Evolutionary conservation across 208 protist genomes (phyloP).

Genomic region (Crithidia brevicula): DNA sequence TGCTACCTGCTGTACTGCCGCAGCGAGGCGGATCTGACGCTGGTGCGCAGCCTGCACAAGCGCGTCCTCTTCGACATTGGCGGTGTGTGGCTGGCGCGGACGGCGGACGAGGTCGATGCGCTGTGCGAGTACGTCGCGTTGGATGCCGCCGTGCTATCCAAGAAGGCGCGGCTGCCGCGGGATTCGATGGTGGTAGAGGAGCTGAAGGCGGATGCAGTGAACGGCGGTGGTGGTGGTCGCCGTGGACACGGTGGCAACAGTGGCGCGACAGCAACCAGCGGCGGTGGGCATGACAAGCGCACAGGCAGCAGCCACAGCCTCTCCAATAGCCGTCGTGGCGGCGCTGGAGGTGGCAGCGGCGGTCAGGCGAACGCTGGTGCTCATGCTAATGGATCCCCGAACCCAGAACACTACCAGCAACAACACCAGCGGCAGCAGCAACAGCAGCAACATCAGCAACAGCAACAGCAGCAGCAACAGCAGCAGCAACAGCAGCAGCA

Average conservation of each 20-base stretch:
- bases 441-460: slow-evolving; percentile 11
- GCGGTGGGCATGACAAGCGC: slow-evolving; percentile 16
- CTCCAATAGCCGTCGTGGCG: slow-evolving; percentile 1
- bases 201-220: slow-evolving; percentile 50
- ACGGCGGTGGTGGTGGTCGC: background rate
- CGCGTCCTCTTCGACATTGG: slow-evolving; percentile 84
- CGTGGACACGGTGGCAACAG: slow-evolving; percentile 19
- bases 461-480: slow-evolving; percentile 12
- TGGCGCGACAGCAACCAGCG: background rate
- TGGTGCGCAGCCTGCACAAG: slow-evolving; percentile 80
- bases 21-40: slow-evolving; percentile 56
- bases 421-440: slow-evolving; percentile 7
- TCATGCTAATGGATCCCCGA: background rate
- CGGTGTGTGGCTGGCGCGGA: slow-evolving; percentile 80
- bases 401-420: background rate
- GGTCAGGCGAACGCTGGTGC: background rate
- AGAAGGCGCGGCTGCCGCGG: slow-evolving; percentile 66
- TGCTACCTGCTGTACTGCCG: slow-evolving; percentile 81
- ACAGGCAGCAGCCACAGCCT: slow-evolving; percentile 3
- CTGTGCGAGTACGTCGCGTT: slow-evolving; percentile 85
- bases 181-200: slow-evolving; percentile 89
- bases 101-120: slow-evolving; percentile 67
- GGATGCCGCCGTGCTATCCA: slow-evolving; percentile 57
- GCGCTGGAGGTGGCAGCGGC: background rate
- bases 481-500: slow-evolving; percentile 10